Conservation (phyloP, 2,329 filamentous ascomycete species). For the Penicillium sp. region DNA sequence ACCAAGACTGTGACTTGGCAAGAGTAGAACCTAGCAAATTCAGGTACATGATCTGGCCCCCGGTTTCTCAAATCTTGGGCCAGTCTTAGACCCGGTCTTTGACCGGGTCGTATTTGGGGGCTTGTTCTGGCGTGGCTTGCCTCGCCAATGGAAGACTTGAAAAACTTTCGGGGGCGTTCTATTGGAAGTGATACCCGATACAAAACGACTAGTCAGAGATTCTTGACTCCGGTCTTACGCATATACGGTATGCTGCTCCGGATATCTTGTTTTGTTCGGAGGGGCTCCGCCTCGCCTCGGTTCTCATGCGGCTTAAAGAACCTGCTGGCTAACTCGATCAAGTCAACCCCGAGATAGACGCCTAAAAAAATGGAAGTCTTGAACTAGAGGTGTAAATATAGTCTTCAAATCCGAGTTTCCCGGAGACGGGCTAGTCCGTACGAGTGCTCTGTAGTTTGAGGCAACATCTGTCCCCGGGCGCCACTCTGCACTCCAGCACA, state of each 20-base stretch:
- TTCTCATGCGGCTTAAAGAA: background rate
- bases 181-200: background rate
- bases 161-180: background rate
- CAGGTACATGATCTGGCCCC: conserved; percentile 1
- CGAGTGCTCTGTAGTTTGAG: background rate
- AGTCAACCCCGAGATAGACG: background rate
- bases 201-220: background rate
- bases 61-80: background rate
- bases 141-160: background rate
- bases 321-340: background rate
- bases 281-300: background rate
- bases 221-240: background rate
- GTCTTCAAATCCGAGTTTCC: background rate
- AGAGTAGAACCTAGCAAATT: conserved; percentile 26
- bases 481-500: background rate
- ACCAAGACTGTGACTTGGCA: conserved; percentile 66
- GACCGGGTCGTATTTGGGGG: background rate
- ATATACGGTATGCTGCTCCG: background rate
- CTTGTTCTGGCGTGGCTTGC: background rate
- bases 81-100: background rate
- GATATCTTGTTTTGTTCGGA: background rate
- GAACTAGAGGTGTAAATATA: background rate
- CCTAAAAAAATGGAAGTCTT: background rate
- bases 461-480: background rate
- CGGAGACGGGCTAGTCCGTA: background rate